Evolutionary conservation across 495 filamentous ascomycete genomes (phyloP).

Genomic region (Aspergillus ostianus): DNA sequence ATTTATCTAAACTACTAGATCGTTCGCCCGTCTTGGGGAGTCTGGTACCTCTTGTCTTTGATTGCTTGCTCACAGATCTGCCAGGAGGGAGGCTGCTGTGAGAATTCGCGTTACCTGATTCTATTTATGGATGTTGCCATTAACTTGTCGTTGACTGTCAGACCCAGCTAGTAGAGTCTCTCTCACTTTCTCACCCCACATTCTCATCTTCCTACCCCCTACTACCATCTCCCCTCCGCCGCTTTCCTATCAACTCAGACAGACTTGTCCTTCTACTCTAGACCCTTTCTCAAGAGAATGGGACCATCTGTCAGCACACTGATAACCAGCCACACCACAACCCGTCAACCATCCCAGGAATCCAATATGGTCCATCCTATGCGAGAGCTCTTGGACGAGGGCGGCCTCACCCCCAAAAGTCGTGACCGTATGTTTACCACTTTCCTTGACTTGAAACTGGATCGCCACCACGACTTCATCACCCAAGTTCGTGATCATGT

Average conservation of each 20-base stretch:
- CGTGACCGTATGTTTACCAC: conserved; percentile 17
- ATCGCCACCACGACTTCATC: conserved; percentile 15
- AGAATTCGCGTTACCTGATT: too few relatives aligned
- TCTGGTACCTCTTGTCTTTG: too few relatives aligned
- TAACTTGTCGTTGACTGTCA: background rate
- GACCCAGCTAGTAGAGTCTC: background rate
- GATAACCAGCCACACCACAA: background rate
- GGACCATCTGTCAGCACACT: background rate
- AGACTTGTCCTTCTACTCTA: background rate
- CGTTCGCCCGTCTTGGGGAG: too few relatives aligned
- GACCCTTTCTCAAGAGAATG: background rate
- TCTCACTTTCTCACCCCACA: background rate
- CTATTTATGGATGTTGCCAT: background rate
- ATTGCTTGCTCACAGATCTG: too few relatives aligned
- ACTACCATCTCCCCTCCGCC: background rate
- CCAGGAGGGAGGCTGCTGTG: too few relatives aligned
- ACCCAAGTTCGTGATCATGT: conserved; percentile 9
- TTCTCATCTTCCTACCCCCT: background rate
- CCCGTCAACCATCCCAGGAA: background rate
- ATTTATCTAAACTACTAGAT: too few relatives aligned
- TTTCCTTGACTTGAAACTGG: conserved; percentile 21
- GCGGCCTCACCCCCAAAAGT: conserved; percentile 7
- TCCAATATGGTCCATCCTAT: conserved; percentile 6
- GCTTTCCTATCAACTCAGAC: background rate
- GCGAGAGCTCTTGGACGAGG: conserved; percentile 13